A percentile compares a stretch with the other conserved stretches of the same genome.
Evolutionary conservation across 345 rosid species (phyloP).

Genomic region (Citrus hindsii): DNA sequence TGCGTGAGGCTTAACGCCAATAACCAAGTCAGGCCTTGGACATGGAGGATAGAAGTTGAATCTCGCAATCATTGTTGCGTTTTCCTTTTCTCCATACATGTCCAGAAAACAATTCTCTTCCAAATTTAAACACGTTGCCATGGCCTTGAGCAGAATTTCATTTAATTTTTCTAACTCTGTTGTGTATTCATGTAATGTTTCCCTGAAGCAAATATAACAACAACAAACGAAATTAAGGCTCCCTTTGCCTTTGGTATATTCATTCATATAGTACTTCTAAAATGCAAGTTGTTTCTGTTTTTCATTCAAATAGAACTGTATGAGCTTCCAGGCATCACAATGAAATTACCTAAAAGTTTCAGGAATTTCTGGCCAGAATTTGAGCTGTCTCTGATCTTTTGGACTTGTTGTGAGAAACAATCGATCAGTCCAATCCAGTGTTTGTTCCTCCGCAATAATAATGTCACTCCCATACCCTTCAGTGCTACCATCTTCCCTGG

Average conservation of each 20-base stretch:
- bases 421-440: conserved; percentile 72
- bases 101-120: conserved; percentile 46
- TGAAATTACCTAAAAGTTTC: conserved; percentile 40
- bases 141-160: conserved; percentile 38
- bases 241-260: no score
- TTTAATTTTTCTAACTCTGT: conserved; percentile 20
- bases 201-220: conserved; percentile 20
- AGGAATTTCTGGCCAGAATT: conserved; percentile 63
- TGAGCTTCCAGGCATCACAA: neutral
- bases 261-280: no score
- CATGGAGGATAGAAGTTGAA: conserved; percentile 64
- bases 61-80: conserved; percentile 34
- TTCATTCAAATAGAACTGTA: no score
- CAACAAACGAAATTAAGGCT: neutral
- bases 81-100: conserved; percentile 37
- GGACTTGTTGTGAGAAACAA: conserved; percentile 43
- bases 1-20: conserved; percentile 22
- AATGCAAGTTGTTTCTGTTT: no score
- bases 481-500: conserved; percentile 42
- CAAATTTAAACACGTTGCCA: conserved; percentile 47
- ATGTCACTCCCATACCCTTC: conserved; percentile 83
- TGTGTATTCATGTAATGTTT: conserved; percentile 36
- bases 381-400: conserved; percentile 13
- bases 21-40: neutral
- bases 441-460: conserved; percentile 33